Base-by-base conservation (phyloP, 2,329 filamentous ascomycete genomes). In the Colletotrichum sp. region DNA sequence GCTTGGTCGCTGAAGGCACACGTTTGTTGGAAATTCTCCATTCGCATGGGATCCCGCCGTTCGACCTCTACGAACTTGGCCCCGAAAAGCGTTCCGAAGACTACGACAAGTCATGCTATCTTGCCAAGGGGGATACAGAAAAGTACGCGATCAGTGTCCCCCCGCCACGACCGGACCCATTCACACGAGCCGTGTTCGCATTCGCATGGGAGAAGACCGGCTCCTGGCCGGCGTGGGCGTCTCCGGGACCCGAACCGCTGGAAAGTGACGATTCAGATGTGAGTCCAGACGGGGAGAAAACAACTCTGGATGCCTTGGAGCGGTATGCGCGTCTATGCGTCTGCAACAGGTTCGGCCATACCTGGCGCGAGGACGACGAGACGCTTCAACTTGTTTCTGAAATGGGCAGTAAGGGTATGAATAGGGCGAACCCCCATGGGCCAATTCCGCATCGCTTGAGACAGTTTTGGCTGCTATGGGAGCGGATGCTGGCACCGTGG, bases 401-500 rank as follows among this genome's bases (percentile, higher is more conserved):
- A 8, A 26, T 71, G 38, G 60, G 55, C 6, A 26, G 32, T 16
- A 26, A n/a, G 21, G n/a, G 62, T 2, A 48, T 38, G 21, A 66
- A 71, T 6, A 56, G 69, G n/a, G 61, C 69, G 21, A 71, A 67
- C 60, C 69, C 69, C 3, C 69, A 71, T 8, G 69, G 69, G 18
- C 69, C 69, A 10, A 28, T 71, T 13, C 43, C 69, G 32, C 7
- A 26, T 10, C 69, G 69, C 15, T 18, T 71, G 32, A 15, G 18
- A 10, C 18, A 36, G 24, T 30, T 38, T n/a, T 71, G 69, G 69
- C 13, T 34, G 3, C 43, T 71, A 24, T 71, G 69, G 69, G 61
- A 71, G 38, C 61, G 69, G 8, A 71, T 71, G 69, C 3, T 71
- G 24, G 60, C 60, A 15, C 61, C 69, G 12, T 71, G 69, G 69